These are phyloP conservation scores for Pelagomonas calceolata DNA, from an alignment of 108 stramenopile genomes.

Conservation along the genomic window DNA sequence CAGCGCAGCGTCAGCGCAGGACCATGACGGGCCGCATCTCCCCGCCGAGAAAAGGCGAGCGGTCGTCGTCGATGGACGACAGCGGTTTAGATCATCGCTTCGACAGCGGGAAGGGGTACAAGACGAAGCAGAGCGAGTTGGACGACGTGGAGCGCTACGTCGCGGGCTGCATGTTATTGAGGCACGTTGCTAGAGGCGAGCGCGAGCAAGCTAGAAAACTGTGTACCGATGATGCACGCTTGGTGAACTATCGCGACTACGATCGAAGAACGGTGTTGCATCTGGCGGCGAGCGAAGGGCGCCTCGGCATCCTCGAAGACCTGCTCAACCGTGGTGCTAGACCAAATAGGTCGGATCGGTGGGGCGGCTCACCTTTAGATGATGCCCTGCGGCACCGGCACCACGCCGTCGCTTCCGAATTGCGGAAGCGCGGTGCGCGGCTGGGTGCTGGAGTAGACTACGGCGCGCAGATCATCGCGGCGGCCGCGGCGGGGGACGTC, in stretches of 20 bases:
- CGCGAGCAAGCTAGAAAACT: too few species aligned
- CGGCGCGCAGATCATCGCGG: slow-evolving; percentile 33
- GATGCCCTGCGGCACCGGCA: slow-evolving; percentile 44
- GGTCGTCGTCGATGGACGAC: too few species aligned
- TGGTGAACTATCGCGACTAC: slow-evolving; percentile 30
- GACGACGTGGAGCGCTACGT: too few species aligned
- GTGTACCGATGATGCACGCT: background rate
- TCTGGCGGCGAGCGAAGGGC: slow-evolving; percentile 45
- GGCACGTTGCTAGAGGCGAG: too few species aligned
- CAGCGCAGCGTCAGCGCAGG: too few species aligned
- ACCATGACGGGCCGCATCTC: too few species aligned
- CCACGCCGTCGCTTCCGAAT: slow-evolving; percentile 25
- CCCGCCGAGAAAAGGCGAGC: too few species aligned
- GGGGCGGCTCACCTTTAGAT: slow-evolving; percentile 48
- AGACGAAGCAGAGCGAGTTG: too few species aligned
- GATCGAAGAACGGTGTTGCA: slow-evolving; percentile 48
- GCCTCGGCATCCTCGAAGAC: slow-evolving; percentile 25
- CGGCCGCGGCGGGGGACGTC: slow-evolving; percentile 38
- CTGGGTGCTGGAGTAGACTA: slow-evolving; percentile 1
- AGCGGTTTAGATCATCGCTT: too few species aligned
- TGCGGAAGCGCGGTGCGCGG: slow-evolving; percentile 18
- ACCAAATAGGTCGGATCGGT: slow-evolving; percentile 41
- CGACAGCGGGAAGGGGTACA: too few species aligned
- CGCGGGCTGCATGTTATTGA: too few species aligned
- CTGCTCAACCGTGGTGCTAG: slow-evolving; percentile 32